phyloP scores from a whole-genome alignment of 306 rosid genomes.

The Vigna unguiculata region DNA sequence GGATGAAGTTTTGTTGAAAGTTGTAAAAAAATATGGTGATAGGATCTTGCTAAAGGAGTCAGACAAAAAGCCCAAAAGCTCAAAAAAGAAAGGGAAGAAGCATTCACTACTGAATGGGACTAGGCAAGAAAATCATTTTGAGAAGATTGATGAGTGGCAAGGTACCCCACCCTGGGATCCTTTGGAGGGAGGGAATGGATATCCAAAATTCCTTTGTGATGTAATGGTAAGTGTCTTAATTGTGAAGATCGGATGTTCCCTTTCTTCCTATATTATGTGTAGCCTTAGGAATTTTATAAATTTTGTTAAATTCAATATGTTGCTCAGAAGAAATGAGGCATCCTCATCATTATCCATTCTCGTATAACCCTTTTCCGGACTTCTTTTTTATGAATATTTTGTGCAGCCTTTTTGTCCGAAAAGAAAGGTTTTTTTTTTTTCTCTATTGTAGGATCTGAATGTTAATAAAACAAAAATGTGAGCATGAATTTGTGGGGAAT shows the following conservation, averaged over 20 bases:
- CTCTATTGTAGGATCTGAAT: slow-evolving; percentile 36
- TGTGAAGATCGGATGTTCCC: slow-evolving; percentile 23
- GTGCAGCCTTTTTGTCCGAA: slow-evolving; percentile 21
- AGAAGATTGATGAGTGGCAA: slow-evolving; percentile 65
- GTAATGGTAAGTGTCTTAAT: slow-evolving; percentile 75
- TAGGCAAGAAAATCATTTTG: slow-evolving; percentile 54
- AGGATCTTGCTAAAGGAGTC: slow-evolving; percentile 71
- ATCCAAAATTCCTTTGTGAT: slow-evolving; percentile 87
- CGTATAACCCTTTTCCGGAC: slow-evolving; percentile 1
- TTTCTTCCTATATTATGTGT: slow-evolving; percentile 33
- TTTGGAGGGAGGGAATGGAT: slow-evolving; percentile 75
- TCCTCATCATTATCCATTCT: slow-evolving; percentile 30
- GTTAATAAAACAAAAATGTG: slow-evolving; percentile 26
- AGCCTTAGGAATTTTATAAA: not conserved
- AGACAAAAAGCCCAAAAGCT: slow-evolving; percentile 63
- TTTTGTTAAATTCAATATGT: slow-evolving; percentile 38
- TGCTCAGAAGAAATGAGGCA: slow-evolving; percentile 6
- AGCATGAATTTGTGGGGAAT: slow-evolving; percentile 43
- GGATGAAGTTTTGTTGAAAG: slow-evolving; percentile 68
- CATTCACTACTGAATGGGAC: slow-evolving; percentile 52
- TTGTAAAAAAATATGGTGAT: slow-evolving; percentile 69
- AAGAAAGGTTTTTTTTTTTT: slow-evolving; percentile 22
- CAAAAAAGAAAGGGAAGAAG: slow-evolving; percentile 68
- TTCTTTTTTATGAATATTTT: slow-evolving; percentile 23
- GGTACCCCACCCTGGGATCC: slow-evolving; percentile 82